phyloP scores from a whole-genome alignment of 371 early-diverging fungal genomes.

The Apophysomyces trapeziformis region DNA sequence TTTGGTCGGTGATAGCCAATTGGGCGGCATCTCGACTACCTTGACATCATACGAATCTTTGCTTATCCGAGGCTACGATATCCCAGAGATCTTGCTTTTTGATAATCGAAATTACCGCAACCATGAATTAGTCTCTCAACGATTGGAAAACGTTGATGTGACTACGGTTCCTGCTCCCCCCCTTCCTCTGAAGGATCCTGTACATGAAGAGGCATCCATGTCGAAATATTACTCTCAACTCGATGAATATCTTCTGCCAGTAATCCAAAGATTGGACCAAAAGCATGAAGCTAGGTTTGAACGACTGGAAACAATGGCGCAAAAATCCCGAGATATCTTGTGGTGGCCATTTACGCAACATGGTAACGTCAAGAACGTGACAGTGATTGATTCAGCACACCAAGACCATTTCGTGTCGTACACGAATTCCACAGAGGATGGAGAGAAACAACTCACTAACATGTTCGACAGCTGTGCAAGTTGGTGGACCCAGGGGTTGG shows the following conservation, averaged over 20 bases:
- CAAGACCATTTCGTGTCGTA: constrained; percentile 68
- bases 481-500: constrained; percentile 90
- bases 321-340: constrained; percentile 56
- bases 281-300: constrained; percentile 60
- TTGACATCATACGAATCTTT: constrained; percentile 76
- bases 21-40: constrained; percentile 87
- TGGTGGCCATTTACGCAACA: constrained; percentile 94
- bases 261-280: constrained; percentile 53
- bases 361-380: constrained; percentile 62
- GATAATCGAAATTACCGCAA: constrained; percentile 65
- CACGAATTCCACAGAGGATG: constrained; percentile 21
- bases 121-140: constrained; percentile 50
- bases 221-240: constrained; percentile 60
- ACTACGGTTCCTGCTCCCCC: constrained; percentile 64
- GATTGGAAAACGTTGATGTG: constrained; percentile 27
- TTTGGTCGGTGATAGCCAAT: constrained; percentile 74
- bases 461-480: constrained; percentile 81
- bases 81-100: constrained; percentile 71
- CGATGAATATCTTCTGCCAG: constrained; percentile 50
- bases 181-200: constrained; percentile 38
- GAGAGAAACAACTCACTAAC: constrained; percentile 30
- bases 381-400: constrained; percentile 80
- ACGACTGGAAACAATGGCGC: constrained; percentile 61
- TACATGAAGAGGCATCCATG: constrained; percentile 56
- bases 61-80: constrained; percentile 72